Evolutionary conservation across 75 land plant species (phyloP).

Genomic region (Chamaecyparis obtusa): DNA sequence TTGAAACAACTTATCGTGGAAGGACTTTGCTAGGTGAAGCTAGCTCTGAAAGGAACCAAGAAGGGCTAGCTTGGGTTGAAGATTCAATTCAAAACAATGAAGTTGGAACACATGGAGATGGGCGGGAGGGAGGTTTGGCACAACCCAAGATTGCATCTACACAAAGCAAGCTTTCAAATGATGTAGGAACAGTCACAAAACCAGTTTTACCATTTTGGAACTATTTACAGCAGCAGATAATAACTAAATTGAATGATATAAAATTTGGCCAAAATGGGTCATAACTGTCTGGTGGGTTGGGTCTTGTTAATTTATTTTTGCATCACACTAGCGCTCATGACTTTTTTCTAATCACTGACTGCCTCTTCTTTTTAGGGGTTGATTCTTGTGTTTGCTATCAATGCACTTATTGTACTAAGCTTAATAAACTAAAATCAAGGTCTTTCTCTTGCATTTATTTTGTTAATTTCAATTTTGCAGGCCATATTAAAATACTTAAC

Average conservation of each 20-base stretch:
- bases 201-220: background rate
- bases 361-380: background rate
- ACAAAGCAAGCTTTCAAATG: slow-evolving; percentile 5
- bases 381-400: background rate
- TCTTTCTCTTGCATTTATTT: background rate
- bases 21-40: slow-evolving; percentile 6
- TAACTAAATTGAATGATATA: background rate
- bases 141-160: background rate
- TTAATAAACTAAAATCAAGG: background rate
- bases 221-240: slow-evolving; percentile 5
- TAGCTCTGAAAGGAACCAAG: slow-evolving; percentile 3
- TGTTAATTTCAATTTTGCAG: background rate
- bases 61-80: slow-evolving; percentile 1
- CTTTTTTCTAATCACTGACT: background rate
- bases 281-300: background rate
- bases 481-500: background rate
- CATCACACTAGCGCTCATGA: background rate
- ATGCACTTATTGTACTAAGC: background rate
- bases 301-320: background rate
- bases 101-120: background rate
- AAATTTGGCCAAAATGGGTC: background rate
- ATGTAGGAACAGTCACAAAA: background rate
- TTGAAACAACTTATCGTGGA: slow-evolving; percentile 10
- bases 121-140: background rate
- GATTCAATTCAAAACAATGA: background rate